A percentile compares a stretch with the other conserved stretches of the same genome.
Conservation (phyloP, 176 grass and related monocot species). For the Puccinellia tenuiflora region DNA sequence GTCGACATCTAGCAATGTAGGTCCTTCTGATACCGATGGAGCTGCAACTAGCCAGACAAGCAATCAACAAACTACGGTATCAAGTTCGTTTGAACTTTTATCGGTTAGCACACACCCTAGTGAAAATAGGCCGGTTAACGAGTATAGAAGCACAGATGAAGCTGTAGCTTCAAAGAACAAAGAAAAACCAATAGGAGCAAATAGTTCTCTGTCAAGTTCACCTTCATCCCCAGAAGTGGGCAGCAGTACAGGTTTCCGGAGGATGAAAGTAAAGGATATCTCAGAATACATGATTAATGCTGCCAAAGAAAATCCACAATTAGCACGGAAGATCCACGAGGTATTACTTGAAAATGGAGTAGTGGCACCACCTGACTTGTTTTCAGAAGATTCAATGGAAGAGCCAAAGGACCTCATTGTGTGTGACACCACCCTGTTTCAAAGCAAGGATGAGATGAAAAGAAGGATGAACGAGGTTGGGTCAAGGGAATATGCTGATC, state of each 20-base stretch:
- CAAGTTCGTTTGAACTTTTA: slow-evolving; percentile 40
- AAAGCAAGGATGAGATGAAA: slow-evolving; percentile 67
- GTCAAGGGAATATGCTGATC: slow-evolving; percentile 44
- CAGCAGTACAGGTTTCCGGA: slow-evolving; percentile 46
- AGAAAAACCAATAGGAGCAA: slow-evolving; percentile 24
- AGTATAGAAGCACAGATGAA: slow-evolving; percentile 1
- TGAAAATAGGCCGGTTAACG: slow-evolving; percentile 32
- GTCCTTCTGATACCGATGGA: slow-evolving; percentile 49
- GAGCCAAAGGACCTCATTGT: slow-evolving; percentile 61
- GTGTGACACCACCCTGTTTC: slow-evolving; percentile 46
- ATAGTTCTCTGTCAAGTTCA: slow-evolving; percentile 39
- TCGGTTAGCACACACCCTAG: slow-evolving; percentile 41
- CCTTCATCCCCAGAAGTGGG: slow-evolving; percentile 41
- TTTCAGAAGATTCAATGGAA: slow-evolving; percentile 77
- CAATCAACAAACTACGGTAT: slow-evolving; percentile 39
- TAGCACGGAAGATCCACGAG: slow-evolving; percentile 91
- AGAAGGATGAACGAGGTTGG: slow-evolving; percentile 46
- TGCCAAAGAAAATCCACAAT: slow-evolving; percentile 92
- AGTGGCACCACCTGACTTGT: slow-evolving; percentile 81
- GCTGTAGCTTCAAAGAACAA: slow-evolving; percentile 30
- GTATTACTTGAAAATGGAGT: slow-evolving; percentile 96
- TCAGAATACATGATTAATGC: slow-evolving; percentile 99
- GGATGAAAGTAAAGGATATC: slow-evolving; percentile 97
- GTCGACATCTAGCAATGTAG: slow-evolving; percentile 37
- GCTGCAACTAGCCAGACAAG: slow-evolving; percentile 31